Conservation (phyloP, 805 yeast species). For the Saturnispora diversa region DNA sequence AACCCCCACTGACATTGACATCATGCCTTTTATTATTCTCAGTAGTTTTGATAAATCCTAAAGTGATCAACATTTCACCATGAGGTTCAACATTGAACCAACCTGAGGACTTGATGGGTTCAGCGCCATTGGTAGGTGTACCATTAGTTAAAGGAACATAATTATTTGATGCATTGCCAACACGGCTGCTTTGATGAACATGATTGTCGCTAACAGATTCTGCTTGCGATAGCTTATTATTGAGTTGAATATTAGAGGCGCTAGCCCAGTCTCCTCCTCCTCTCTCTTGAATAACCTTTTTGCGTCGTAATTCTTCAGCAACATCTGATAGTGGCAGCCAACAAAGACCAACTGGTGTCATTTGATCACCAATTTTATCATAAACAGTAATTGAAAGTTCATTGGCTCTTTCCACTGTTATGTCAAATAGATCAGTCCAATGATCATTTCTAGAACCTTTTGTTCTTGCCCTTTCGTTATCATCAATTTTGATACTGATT, state of each 20-base stretch:
- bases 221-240: neutral
- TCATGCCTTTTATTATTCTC: conserved; percentile 37
- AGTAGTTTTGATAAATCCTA: conserved; percentile 67
- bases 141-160: too few relatives aligned
- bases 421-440: conserved; percentile 75
- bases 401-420: conserved; percentile 82
- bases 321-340: conserved; percentile 90
- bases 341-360: conserved; percentile 82
- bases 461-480: conserved; percentile 71
- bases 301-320: conserved; percentile 89
- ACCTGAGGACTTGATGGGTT: conserved; percentile 41
- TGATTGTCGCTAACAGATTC: neutral
- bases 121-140: too few relatives aligned
- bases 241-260: conserved; percentile 47
- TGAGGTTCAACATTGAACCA: conserved; percentile 94
- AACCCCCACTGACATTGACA: conserved; percentile 48
- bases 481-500: conserved; percentile 78
- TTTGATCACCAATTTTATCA: conserved; percentile 61
- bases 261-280: conserved; percentile 82
- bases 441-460: conserved; percentile 67
- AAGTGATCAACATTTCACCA: conserved; percentile 74
- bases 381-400: conserved; percentile 85
- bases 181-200: too few relatives aligned
- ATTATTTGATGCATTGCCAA: too few relatives aligned
- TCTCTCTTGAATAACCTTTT: conserved; percentile 67